These are phyloP conservation scores for Artemisia argyi DNA, from an alignment of 129 eudicot genomes.

Conservation along the genomic window DNA sequence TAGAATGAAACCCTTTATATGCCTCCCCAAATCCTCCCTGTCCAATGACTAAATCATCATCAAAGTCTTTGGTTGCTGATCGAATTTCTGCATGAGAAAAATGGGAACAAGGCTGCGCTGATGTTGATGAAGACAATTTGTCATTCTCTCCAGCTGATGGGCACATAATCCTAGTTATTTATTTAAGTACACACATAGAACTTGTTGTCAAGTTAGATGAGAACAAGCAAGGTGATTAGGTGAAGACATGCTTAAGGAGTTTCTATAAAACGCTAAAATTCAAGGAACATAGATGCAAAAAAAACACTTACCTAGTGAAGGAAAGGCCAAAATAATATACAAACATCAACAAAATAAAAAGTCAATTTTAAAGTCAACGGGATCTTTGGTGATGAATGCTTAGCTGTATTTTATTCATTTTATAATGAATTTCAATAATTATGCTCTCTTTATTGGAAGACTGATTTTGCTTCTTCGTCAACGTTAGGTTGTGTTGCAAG, in stretches of 20 bases:
- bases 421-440: too few species aligned
- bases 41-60: conserved; percentile 8
- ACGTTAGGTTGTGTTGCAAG: too few species aligned
- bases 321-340: neutral
- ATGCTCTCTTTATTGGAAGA: too few species aligned
- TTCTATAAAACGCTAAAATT: neutral
- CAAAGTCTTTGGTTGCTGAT: conserved; percentile 8
- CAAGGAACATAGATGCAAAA: neutral
- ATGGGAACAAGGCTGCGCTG: neutral
- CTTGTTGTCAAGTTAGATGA: neutral
- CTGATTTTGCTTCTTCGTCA: too few species aligned
- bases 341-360: neutral
- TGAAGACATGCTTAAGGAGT: neutral
- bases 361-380: too few species aligned
- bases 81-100: conserved; percentile 8
- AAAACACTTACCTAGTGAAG: neutral
- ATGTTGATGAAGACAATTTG: neutral
- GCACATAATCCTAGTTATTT: neutral
- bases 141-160: neutral
- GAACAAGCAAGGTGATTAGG: neutral
- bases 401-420: too few species aligned
- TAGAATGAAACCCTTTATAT: neutral
- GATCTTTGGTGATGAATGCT: too few species aligned
- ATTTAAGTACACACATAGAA: neutral
- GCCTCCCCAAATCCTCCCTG: conserved; percentile 11